Evolutionary conservation across 2,329 filamentous ascomycete species (phyloP), one percentile per base, ranked within the genome.

Genomic region (Ophioceras dolichostomum): DNA sequence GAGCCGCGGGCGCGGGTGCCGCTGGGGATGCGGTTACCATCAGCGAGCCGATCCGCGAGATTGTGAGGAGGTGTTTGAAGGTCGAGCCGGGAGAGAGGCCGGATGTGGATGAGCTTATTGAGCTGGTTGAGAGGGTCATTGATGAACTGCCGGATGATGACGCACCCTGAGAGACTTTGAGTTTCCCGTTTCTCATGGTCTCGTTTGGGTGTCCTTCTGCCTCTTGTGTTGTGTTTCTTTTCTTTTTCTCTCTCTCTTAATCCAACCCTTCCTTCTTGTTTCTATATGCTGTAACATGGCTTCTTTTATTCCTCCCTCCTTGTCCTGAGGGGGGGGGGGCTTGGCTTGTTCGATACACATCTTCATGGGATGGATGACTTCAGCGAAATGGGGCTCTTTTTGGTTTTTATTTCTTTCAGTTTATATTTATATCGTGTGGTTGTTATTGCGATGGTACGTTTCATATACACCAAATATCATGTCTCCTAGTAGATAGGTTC

Each of bases 81-180:
- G 83, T 96, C 20, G 91, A 98, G 63, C 83, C 89, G 0, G 73
- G 71, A 3, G 89, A 96, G 55, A 67, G 91, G 45, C 91, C 91
- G 13, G 83, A 93, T 58, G 80, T 94, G 41, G 76, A 86, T 49
- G 79, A 91, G 59, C 61, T 95, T 56, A 91, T 93, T 47, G 61
- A 64, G 32, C 71, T 91, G 55, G 78, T 94, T n/a, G 75, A 88
- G 57, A 64, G 65, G 13, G 81, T 85, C 16, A 72, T 94, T 49
- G 68, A 71, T 24, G 64, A 70, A 39, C 55, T 86, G 45, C 79
- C 81, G 0, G 75, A 79, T 39, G 79, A 82, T 51, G 44, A 30
- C n/a, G n/a, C n/a, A n/a, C n/a, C n/a, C n/a, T n/a, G n/a, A n/a
- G n/a, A n/a, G n/a, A n/a, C n/a, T n/a, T n/a, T n/a, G n/a, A n/a